Percentiles rank a stretch among this genome's conserved stretches.
Evolutionary conservation across 140 eudicot genomes (phyloP).

Genomic region (Senecio squalidus): DNA sequence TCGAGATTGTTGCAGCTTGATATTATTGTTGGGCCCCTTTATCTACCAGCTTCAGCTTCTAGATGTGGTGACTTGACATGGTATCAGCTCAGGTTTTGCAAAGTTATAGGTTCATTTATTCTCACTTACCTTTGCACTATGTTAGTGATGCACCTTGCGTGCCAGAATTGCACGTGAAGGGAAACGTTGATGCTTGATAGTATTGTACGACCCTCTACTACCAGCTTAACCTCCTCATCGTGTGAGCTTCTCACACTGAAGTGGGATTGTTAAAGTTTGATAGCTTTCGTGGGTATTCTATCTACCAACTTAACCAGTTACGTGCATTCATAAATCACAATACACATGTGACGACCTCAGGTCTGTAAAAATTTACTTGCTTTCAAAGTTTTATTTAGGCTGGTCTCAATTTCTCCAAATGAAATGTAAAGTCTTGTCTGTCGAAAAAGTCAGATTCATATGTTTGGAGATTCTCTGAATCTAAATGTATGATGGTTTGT

Average conservation of each 20-base stretch:
- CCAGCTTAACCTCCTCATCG: slow-evolving; percentile 24
- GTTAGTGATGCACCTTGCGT: slow-evolving; percentile 21
- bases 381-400: neutral
- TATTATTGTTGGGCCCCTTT: slow-evolving; percentile 39
- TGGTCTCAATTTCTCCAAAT: neutral
- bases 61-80: slow-evolving; percentile 44
- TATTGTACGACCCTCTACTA: slow-evolving; percentile 12
- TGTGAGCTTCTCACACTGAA: slow-evolving; percentile 9
- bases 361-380: slow-evolving; percentile 7
- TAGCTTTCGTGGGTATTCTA: slow-evolving; percentile 18
- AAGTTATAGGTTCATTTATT: slow-evolving; percentile 20
- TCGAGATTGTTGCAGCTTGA: slow-evolving; percentile 34
- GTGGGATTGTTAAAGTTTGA: slow-evolving; percentile 18
- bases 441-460: slow-evolving; percentile 9
- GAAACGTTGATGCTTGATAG: slow-evolving; percentile 11
- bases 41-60: slow-evolving; percentile 45
- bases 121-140: slow-evolving; percentile 12
- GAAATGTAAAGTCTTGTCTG: slow-evolving; percentile 5
- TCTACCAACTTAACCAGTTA: slow-evolving; percentile 16
- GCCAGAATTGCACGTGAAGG: slow-evolving; percentile 11
- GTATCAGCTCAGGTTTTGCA: slow-evolving; percentile 30
- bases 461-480: slow-evolving; percentile 11
- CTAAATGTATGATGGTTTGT: slow-evolving; percentile 13
- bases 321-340: neutral
- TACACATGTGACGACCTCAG: slow-evolving; percentile 12